Evolutionary conservation across 257 asterid species (phyloP).

Genomic region (Nicotiana obtusifolia): DNA sequence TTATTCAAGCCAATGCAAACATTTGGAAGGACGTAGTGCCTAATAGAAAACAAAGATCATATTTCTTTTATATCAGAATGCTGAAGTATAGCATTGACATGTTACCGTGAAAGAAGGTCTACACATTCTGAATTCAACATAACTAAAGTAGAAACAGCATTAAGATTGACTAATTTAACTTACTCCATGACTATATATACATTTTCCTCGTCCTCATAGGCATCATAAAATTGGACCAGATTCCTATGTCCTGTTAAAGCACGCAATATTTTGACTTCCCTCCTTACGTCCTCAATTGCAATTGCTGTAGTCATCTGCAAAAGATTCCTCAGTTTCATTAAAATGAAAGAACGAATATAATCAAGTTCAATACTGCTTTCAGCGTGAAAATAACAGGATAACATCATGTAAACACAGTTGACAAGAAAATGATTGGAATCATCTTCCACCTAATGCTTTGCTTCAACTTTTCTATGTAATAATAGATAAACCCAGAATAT

Average conservation of each 20-base stretch:
- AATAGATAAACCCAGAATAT: not conserved
- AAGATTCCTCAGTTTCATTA: slow-evolving; percentile 5
- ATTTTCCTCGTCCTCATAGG: slow-evolving; percentile 64
- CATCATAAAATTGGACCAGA: slow-evolving; percentile 56
- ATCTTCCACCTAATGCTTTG: not conserved
- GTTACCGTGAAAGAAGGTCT: not conserved
- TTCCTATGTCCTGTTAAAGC: slow-evolving; percentile 60
- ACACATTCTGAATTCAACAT: too few relatives aligned
- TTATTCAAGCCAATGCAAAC: not conserved
- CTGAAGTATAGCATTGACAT: not conserved
- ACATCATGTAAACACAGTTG: not conserved
- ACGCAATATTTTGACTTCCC: slow-evolving; percentile 60
- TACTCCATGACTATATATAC: slow-evolving; percentile 64
- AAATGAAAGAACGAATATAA: not conserved
- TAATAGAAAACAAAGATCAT: not conserved
- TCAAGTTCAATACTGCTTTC: not conserved
- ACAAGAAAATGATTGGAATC: not conserved
- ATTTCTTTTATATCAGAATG: not conserved
- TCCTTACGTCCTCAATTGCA: slow-evolving; percentile 59
- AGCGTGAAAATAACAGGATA: not conserved
- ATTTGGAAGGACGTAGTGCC: not conserved
- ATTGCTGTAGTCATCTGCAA: slow-evolving; percentile 68
- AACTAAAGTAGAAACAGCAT: not conserved
- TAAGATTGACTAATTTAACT: slow-evolving; percentile 20
- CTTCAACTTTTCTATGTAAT: not conserved